These are phyloP conservation scores for Cystofilobasidium bisporidii DNA, from an alignment of 768 basidiomycete genomes.

Conservation along the genomic window DNA sequence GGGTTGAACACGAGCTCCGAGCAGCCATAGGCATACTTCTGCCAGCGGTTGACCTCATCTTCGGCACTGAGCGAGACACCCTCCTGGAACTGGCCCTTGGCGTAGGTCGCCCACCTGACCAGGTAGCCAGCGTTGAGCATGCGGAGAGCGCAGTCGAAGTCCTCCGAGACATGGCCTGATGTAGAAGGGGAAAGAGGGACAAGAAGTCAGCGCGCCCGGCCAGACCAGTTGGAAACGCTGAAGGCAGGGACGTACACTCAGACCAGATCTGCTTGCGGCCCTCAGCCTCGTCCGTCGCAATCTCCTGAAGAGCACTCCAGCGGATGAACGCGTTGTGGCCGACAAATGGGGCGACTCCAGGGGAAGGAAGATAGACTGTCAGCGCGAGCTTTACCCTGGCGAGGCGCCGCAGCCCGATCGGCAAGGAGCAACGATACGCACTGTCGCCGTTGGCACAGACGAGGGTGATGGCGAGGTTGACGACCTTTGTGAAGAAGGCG, in stretches of 20 bases:
- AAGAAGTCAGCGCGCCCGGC: background rate
- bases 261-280: slow-evolving; percentile 24
- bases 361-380: background rate
- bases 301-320: slow-evolving; percentile 81
- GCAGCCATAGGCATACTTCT: slow-evolving; percentile 53
- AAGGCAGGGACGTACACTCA: slow-evolving; percentile 7
- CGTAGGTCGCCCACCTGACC: slow-evolving; percentile 60
- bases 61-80: slow-evolving; percentile 80
- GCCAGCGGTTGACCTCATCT: slow-evolving; percentile 86
- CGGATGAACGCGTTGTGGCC: slow-evolving; percentile 64
- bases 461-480: slow-evolving; percentile 48
- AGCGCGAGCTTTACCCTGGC: too few species aligned
- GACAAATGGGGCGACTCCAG: slow-evolving; percentile 36
- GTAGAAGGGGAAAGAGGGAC: background rate
- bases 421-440: background rate
- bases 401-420: background rate
- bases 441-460: slow-evolving; percentile 37
- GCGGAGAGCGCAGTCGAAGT: slow-evolving; percentile 41
- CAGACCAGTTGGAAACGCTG: background rate
- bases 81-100: slow-evolving; percentile 75
- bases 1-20: slow-evolving; percentile 63
- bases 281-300: slow-evolving; percentile 6
- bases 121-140: slow-evolving; percentile 49
- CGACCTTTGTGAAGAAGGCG: slow-evolving; percentile 76
- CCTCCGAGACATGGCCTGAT: slow-evolving; percentile 17